Base-by-base conservation (phyloP, 2,329 filamentous ascomycete species). In the Aspergillus pseudonomiae region DNA sequence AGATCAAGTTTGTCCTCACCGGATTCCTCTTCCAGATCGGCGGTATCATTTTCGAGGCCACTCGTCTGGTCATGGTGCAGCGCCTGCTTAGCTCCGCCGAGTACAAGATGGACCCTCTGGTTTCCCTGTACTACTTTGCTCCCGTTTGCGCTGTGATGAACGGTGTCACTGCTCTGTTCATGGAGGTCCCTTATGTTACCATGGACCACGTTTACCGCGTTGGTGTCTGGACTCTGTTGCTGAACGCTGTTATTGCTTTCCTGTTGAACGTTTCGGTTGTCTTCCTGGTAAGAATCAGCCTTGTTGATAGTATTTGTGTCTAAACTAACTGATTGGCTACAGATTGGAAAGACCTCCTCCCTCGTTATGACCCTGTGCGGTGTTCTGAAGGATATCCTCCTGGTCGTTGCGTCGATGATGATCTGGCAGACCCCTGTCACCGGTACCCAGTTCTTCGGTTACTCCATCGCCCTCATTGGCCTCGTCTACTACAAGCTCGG, bases 281-380 rank as follows among this genome's bases (percentile, higher is more conserved):
- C n/a, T 92, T 93, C 81, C 76, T 96, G 79, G 91, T 94, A 86
- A 74, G 89, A 82, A 46, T 14, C 28, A 2, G 5, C 24, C n/a
- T n/a, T n/a, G 3, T 21, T 21, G 3, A n/a, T 45, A 6, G 16
- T 1, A 28, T 11, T 24, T 36, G 16, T 10, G 9, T 50, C 19
- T 19, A 28, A 41, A 41, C 57, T 61, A 52, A 59, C 46, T 36
- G 16, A 24, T 21, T 32, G 4, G 7, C 14, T 63, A 52, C 71
- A 94, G 91, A 96, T 96, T 73, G 92, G 92, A 76, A 93, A 92
- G 80, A 96, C 92, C 9, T 96, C 92, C 2, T 91, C 91, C 62
- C 86, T 96, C 58, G 91, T 94, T 71, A 90, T 96, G 81, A 93
- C 92, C 39, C 87, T 96, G 28, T 93, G 89, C 63, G 92, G 93